Percentiles rank a stretch among this genome's conserved stretches.
Evolutionary conservation across 768 basidiomycete species (phyloP).

Genomic region (Clitopilus hobsonii): DNA sequence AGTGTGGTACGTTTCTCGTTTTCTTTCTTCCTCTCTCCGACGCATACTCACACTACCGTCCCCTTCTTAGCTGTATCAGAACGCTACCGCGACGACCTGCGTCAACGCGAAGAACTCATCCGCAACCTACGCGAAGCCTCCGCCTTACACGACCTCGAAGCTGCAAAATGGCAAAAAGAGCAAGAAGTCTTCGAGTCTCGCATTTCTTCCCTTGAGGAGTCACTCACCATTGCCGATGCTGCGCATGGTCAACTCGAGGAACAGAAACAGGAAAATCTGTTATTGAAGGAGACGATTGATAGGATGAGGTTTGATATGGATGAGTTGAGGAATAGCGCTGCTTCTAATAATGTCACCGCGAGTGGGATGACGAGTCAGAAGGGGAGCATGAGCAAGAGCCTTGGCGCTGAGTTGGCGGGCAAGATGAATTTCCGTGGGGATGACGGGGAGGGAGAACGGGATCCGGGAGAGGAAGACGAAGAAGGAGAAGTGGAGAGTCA

Average conservation of each 20-base stretch:
- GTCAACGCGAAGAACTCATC: slow-evolving; percentile 71
- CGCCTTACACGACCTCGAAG: slow-evolving; percentile 60
- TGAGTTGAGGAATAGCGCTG: slow-evolving; percentile 63
- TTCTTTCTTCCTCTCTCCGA: neutral
- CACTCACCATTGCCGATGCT: slow-evolving; percentile 64
- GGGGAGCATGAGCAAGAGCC: slow-evolving; percentile 64
- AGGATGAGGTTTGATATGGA: slow-evolving; percentile 93
- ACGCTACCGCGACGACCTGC: slow-evolving; percentile 68
- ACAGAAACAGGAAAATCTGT: slow-evolving; percentile 92
- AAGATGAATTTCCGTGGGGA: slow-evolving; percentile 51
- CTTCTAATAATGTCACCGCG: slow-evolving; percentile 27
- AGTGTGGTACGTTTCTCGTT: slow-evolving; percentile 56
- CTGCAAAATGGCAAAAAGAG: slow-evolving; percentile 60
- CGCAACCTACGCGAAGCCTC: slow-evolving; percentile 57
- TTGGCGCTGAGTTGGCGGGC: slow-evolving; percentile 68
- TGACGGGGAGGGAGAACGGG: slow-evolving; percentile 32
- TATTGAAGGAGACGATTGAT: slow-evolving; percentile 95
- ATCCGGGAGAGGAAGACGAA: slow-evolving; percentile 28
- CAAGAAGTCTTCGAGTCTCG: slow-evolving; percentile 70
- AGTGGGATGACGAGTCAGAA: slow-evolving; percentile 44
- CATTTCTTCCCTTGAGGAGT: slow-evolving; percentile 63
- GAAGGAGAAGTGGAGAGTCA: slow-evolving; percentile 26
- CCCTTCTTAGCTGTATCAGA: slow-evolving; percentile 61
- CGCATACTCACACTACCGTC: neutral
- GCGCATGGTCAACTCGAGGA: slow-evolving; percentile 76